A percentile compares a stretch with the other conserved stretches of the same genome.
These are phyloP conservation scores for Chrysanthemum lavandulifolium DNA, from an alignment of 129 eudicot genomes.

Conservation along the genomic window DNA sequence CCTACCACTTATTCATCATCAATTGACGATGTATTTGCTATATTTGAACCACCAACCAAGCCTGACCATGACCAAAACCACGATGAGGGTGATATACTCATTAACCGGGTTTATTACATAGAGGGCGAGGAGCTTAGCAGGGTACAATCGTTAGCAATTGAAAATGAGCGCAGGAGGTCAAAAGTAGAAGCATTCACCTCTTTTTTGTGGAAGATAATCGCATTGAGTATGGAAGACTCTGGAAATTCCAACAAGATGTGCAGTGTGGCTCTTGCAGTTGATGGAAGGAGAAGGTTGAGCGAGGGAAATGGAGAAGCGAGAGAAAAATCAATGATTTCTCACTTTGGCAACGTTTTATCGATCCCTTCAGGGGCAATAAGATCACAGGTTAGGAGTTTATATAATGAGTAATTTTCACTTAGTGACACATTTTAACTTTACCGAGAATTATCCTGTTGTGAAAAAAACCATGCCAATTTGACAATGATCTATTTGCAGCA, in stretches of 20 bases:
- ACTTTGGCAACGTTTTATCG: slow-evolving; percentile 60
- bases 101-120: slow-evolving; percentile 37
- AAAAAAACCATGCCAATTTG: too few species aligned
- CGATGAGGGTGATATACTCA: slow-evolving; percentile 13
- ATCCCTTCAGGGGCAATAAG: slow-evolving; percentile 52
- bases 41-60: slow-evolving; percentile 2
- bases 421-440: too few species aligned
- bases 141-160: slow-evolving; percentile 37
- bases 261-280: slow-evolving; percentile 52
- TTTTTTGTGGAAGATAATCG: slow-evolving; percentile 23
- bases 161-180: slow-evolving; percentile 26
- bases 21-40: slow-evolving; percentile 11
- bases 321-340: slow-evolving; percentile 24
- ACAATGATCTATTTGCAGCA: too few species aligned
- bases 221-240: slow-evolving; percentile 12
- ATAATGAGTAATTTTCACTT: too few species aligned
- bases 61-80: not conserved
- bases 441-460: too few species aligned
- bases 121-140: slow-evolving; percentile 27
- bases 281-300: slow-evolving; percentile 46
- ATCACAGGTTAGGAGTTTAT: slow-evolving; percentile 7
- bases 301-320: slow-evolving; percentile 36
- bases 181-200: slow-evolving; percentile 46
- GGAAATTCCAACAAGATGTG: slow-evolving; percentile 18
- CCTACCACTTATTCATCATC: slow-evolving; percentile 26